Evolutionary conservation across 2,329 filamentous ascomycete species (phyloP), one percentile per base, ranked within the genome.

Genomic region (Fonsecaea multimorphosa): DNA sequence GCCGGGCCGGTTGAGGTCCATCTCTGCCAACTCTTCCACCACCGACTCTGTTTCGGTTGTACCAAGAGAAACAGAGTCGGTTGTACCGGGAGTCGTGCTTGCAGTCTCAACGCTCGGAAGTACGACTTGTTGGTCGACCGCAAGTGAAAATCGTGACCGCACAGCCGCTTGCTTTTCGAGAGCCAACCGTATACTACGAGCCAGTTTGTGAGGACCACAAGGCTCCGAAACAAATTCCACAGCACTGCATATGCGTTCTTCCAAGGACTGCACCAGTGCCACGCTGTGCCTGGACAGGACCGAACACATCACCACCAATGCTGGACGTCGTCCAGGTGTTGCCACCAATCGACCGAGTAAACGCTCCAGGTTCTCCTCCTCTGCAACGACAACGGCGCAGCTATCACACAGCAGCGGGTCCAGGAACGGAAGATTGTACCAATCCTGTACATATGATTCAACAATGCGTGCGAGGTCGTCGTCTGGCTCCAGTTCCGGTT

Each of bases 131-230:
- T 34, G 52, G 3, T 55, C 36, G 49, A 14, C 12, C 14, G 38
- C 6, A 16, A 12, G 46, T 19, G 38, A 36, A 6, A 61, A 61
- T 3, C 40, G 36, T 4, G 52, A 24, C n/a, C 49, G 24, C n/a
- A 52, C n/a, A 16, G 52, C 54, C 19, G 31, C 31, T 56, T 66
- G 61, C 46, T 61, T 66, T 32, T 68, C 65, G 24, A 68, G 53
- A 22, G 60, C 58, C 5, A 66, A 22, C n/a, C 64, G 49, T 31
- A 68, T 58, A 40, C 58, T 58, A 14, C 63, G 64, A 16, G 66
- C 66, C 34, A 68, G 54, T 36, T 68, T 68, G 60, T 66, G 64
- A 6, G 66, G 66, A 14, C 66, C 66, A 36, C 63, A 66, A 19
- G 66, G 66, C 54, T 60, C 65, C 14, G 64, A 64, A 6, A 67